A percentile compares a stretch with the other conserved stretches of the same genome.
Evolutionary conservation across 2,329 filamentous ascomycete species (phyloP).

Genomic region (Tricladium varicosporioides): DNA sequence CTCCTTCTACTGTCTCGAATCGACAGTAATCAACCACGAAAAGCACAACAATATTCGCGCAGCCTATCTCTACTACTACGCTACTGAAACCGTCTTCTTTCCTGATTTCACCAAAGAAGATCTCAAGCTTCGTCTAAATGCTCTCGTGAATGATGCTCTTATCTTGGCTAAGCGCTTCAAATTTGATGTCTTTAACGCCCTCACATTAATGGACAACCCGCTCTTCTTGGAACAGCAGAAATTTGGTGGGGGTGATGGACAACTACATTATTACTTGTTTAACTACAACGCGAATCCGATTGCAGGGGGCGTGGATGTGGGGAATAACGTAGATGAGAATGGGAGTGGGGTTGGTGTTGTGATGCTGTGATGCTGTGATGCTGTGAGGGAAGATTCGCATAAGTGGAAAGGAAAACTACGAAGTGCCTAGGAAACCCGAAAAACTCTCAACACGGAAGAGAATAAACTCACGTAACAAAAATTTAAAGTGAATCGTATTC

Average conservation of each 20-base stretch:
- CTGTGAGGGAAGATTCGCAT: not conserved
- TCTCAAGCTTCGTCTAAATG: slow-evolving; percentile 77
- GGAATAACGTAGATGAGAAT: slow-evolving; percentile 73
- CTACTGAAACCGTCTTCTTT: slow-evolving; percentile 72
- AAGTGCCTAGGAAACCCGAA: not conserved
- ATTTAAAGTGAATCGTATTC: not conserved
- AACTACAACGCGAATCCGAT: slow-evolving; percentile 92
- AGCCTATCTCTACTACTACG: slow-evolving; percentile 98
- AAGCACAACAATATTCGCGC: slow-evolving; percentile 80
- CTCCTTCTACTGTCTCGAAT: slow-evolving; percentile 94
- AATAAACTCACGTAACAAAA: not conserved
- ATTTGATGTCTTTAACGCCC: slow-evolving; percentile 96
- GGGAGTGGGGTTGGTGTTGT: slow-evolving; percentile 89
- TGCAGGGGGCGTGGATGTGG: slow-evolving; percentile 76
- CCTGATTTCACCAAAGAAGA: slow-evolving; percentile 52
- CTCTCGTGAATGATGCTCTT: slow-evolving; percentile 78
- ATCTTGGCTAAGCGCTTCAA: slow-evolving; percentile 79
- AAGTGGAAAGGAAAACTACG: not conserved
- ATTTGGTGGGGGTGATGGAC: slow-evolving; percentile 91
- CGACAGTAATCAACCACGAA: slow-evolving; percentile 79
- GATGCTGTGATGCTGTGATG: slow-evolving; percentile 61
- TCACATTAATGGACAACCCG: slow-evolving; percentile 90
- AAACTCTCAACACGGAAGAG: not conserved
- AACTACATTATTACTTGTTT: slow-evolving; percentile 95
- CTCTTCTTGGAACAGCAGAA: slow-evolving; percentile 92